Conservation (phyloP, 495 filamentous ascomycete species). For the Podospora pseudocomata region DNA sequence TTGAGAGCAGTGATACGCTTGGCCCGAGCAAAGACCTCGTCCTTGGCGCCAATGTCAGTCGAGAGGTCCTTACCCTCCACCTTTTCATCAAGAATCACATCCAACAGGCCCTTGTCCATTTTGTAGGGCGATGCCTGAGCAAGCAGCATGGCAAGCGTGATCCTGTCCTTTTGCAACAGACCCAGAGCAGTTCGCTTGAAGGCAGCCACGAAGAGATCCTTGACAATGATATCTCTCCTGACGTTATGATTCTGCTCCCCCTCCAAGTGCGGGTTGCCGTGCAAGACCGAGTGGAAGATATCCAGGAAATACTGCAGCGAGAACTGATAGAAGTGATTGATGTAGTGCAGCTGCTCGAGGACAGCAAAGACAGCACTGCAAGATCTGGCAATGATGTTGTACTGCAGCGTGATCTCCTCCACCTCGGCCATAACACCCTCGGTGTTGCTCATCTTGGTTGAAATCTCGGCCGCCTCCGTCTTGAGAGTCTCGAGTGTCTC, state of each 20-base stretch:
- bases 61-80: slow-evolving; percentile 77
- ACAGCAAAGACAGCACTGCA: slow-evolving; percentile 97
- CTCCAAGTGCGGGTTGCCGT: slow-evolving; percentile 69
- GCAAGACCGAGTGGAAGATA: slow-evolving; percentile 92
- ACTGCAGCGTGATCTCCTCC: slow-evolving; percentile 87
- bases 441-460: slow-evolving; percentile 90
- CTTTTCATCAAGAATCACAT: slow-evolving; percentile 75
- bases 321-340: slow-evolving; percentile 99
- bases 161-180: slow-evolving; percentile 86
- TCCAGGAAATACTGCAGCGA: slow-evolving; percentile 96
- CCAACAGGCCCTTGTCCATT: slow-evolving; percentile 86
- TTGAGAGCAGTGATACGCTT: slow-evolving; percentile 71
- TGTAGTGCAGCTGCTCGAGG: slow-evolving; percentile 92
- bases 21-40: slow-evolving; percentile 65
- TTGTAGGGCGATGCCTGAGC: slow-evolving; percentile 90
- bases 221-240: slow-evolving; percentile 81
- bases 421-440: slow-evolving; percentile 98
- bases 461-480: slow-evolving; percentile 94
- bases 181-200: slow-evolving; percentile 92
- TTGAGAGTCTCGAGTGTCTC: slow-evolving; percentile 97
- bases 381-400: slow-evolving; percentile 84
- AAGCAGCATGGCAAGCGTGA: slow-evolving; percentile 93
- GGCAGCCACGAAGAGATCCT: slow-evolving; percentile 82
- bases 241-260: slow-evolving; percentile 68
- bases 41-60: slow-evolving; percentile 55